These are phyloP conservation scores for Colletotrichum siamense DNA, from an alignment of 2,329 filamentous ascomycete genomes.

Conservation along the genomic window DNA sequence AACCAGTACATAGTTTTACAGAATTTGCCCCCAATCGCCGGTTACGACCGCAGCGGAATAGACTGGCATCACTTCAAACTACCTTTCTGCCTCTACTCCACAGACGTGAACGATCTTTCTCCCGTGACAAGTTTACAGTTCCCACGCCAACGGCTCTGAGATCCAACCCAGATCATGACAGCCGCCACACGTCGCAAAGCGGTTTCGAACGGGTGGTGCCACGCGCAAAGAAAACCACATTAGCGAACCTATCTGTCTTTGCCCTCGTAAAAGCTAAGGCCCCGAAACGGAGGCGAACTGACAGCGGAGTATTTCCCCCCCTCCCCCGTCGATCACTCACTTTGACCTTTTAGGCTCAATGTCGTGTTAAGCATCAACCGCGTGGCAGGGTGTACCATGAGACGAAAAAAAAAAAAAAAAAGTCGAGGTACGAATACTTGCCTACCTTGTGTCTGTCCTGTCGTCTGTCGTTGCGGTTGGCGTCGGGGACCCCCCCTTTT, in stretches of 20 bases:
- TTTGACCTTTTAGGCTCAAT: background rate
- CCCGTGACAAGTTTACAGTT: background rate
- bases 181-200: background rate
- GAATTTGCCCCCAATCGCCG: background rate
- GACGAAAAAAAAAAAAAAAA: background rate
- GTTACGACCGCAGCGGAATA: background rate
- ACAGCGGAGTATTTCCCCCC: background rate
- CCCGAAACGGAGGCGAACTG: background rate
- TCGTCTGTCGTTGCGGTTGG: background rate
- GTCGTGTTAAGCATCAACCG: slow-evolving; percentile 9
- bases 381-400: background rate
- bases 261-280: background rate
- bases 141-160: background rate
- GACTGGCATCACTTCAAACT: background rate
- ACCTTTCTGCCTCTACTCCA: background rate
- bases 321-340: background rate
- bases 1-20: slow-evolving; percentile 7
- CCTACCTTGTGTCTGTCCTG: background rate
- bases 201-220: slow-evolving; percentile 3
- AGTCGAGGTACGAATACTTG: background rate
- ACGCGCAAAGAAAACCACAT: background rate
- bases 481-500: background rate
- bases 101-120: background rate
- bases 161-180: background rate
- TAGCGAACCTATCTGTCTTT: rapidly evolving